Base-by-base conservation (phyloP, 805 yeast species). In the Schizosaccharomyces japonicus region DNA sequence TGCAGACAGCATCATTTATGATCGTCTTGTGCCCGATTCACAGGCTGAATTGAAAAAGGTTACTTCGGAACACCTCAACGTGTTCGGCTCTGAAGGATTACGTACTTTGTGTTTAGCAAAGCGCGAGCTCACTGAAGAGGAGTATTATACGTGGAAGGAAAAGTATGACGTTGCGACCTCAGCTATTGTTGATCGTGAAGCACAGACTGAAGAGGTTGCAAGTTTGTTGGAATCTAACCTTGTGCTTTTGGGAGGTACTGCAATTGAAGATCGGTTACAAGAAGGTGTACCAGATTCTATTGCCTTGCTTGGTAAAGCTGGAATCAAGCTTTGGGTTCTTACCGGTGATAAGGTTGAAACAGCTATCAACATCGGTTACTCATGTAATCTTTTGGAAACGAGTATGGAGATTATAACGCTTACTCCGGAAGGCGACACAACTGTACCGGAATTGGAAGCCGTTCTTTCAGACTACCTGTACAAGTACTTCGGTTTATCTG, bases 281-380 rank as follows among this genome's bases (percentile, higher is more conserved):
- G 75, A 72, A 36, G 85, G 83, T 50, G 90, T 80, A 21, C 84
- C 87, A 0, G 77, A 73, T 47, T 67, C 87, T 1, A 80, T 80
- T 54, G 70, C 76, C 13, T 58, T 74, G 39, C 65, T 80, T 45
- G 72, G 75, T 5, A 64, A 69, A 45, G 87, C 85, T 0, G 90
- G 90, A 47, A 75, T 80, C 55, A 80, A 80, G 59, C 64, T 80
- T 45, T 80, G 90, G 90, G 85, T 80, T 47, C 66, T 80, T 30
- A 80, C 90, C 8, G 90, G 90, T 52, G 90, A 80, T 60, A 74
- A 76, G 58, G 74, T 80, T 47, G 90, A 80, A 60, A 80, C 90
- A 5, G 90, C 90, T 2, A 80, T 80, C 58, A 77, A 78, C 58
- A 80, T 80, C 60, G 90, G 87, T 1, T 80, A 76, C 56, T 75